Percentiles rank a stretch among this genome's conserved stretches.
These are phyloP conservation scores for Trametes polyzona DNA, from an alignment of 1,284 basidiomycete species.

Conservation along the genomic window DNA sequence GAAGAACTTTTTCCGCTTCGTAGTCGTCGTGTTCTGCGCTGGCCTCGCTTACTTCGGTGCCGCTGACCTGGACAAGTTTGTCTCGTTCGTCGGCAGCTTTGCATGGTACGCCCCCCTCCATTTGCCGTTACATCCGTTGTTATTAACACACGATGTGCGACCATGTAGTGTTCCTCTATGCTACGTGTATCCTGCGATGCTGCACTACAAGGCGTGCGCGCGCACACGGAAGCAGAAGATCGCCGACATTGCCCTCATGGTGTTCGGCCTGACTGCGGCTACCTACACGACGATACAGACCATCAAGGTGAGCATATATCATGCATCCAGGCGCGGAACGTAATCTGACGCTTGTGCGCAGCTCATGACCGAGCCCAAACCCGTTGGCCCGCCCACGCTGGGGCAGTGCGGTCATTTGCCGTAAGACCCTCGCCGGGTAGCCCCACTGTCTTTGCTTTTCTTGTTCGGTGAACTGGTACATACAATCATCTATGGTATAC, in stretches of 20 bases:
- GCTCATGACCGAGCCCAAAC: slow-evolving; percentile 42
- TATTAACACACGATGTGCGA: background rate
- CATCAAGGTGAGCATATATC: slow-evolving; percentile 53
- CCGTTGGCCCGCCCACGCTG: slow-evolving; percentile 31
- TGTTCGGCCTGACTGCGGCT: slow-evolving; percentile 85
- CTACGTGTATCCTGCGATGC: slow-evolving; percentile 92
- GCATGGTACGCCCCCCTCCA: slow-evolving; percentile 86
- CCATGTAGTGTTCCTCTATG: slow-evolving; percentile 83
- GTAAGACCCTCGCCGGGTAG: slow-evolving; percentile 59
- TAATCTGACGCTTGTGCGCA: slow-evolving; percentile 19
- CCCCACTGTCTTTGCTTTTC: background rate
- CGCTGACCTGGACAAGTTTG: slow-evolving; percentile 95
- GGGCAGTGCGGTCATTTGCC: slow-evolving; percentile 49
- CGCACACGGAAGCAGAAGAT: slow-evolving; percentile 71
- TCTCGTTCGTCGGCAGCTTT: slow-evolving; percentile 91
- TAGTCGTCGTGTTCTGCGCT: slow-evolving; percentile 78
- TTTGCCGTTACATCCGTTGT: background rate
- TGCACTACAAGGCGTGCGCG: slow-evolving; percentile 91
- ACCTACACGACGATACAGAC: slow-evolving; percentile 87
- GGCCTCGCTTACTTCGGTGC: slow-evolving; percentile 85
- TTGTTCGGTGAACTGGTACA: too few relatives aligned
- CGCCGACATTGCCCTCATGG: slow-evolving; percentile 77
- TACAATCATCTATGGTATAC: too few relatives aligned
- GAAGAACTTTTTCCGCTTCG: slow-evolving; percentile 91
- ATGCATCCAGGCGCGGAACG: background rate